Base-by-base conservation (phyloP, 2,329 filamentous ascomycete species). In the Venturia aucupariae region DNA sequence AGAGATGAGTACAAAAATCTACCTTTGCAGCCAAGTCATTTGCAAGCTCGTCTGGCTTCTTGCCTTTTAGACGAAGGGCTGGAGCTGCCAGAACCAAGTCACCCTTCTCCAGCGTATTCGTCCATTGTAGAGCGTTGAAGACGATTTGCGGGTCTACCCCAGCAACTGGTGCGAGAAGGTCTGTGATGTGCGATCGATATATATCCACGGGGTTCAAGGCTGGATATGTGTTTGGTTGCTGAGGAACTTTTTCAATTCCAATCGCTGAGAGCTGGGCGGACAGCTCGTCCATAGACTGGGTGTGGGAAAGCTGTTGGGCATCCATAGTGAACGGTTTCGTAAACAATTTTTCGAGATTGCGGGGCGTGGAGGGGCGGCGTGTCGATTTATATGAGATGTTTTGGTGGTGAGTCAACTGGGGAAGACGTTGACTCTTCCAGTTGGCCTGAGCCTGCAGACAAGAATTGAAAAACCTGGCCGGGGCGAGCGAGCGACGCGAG, bases 1-100 rank as follows among this genome's bases (percentile, higher is more conserved):
- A 4, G 61, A 39, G 24, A 24, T 22, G 51, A 11, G n/a, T n/a
- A 41, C 15, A 15, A 8, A 13, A 7, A 17, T 62, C 30, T 68
- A 78, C 76, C 69, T 78, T 76, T 61, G 81, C 78, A 24, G 76
- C 81, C 66, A 86, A 77, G 70, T 86, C 82, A 68, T 80, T 75
- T 46, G 81, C 79, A 48, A 84, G 75, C 62, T 83, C 83, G 63
- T 81, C 76, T 42, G 84, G 82, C 69, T 86, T 84, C 75, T 83
- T 84, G 69, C 81, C 79, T 75, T 86, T 93, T 71, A 93, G 77
- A 67, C 90, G 83, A 67, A 96, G 82, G n/a, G 90, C 89, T 19
- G 91, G 89, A 10, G 90, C 85, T 10, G 90, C 87, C 59, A 96
- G 77, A 63, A 90, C 84, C 69, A 95, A 78, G 76, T 96, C 91